phyloP scores from a whole-genome alignment of 257 asterid genomes.

The Ilex aquifolium region DNA sequence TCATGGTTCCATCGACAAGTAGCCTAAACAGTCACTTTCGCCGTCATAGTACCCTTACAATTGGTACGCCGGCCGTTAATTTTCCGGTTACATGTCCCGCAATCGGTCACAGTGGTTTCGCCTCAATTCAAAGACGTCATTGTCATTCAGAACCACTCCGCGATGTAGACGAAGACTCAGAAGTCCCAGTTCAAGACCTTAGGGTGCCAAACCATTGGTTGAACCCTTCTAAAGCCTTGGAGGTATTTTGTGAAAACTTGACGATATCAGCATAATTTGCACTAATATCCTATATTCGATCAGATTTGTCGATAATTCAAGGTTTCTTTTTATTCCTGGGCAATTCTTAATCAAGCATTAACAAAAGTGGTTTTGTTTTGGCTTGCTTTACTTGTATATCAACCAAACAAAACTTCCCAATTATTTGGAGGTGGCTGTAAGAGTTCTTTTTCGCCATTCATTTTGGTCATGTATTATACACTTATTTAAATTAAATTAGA shows the following conservation, averaged over 20 bases:
- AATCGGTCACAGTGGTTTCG: slow-evolving; percentile 5
- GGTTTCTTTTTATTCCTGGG: not conserved
- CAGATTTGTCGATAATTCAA: not conserved
- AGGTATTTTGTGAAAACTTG: slow-evolving; percentile 27
- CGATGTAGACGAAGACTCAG: slow-evolving; percentile 25
- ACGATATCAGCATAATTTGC: too few species aligned
- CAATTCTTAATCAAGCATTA: too few species aligned
- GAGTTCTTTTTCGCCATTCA: too few species aligned
- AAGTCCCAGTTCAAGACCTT: slow-evolving; percentile 43
- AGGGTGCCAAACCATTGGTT: slow-evolving; percentile 71
- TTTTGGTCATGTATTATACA: too few species aligned
- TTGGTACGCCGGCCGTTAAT: slow-evolving; percentile 1
- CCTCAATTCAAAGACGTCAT: slow-evolving; percentile 5
- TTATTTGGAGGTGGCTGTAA: too few species aligned
- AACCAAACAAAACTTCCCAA: too few species aligned
- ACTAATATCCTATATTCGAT: too few species aligned
- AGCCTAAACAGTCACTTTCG: too few species aligned
- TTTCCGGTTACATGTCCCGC: slow-evolving; percentile 12
- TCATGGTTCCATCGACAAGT: too few species aligned
- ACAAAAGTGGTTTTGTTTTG: too few species aligned
- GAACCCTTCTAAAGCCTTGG: slow-evolving; percentile 59
- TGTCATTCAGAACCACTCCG: slow-evolving; percentile 23
- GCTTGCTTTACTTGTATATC: too few species aligned
- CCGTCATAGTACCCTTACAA: not conserved
- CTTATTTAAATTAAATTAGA: too few species aligned